phyloP scores from a whole-genome alignment of 352 stramenopile genomes.

The Phytophthora fragariaefolia region DNA sequence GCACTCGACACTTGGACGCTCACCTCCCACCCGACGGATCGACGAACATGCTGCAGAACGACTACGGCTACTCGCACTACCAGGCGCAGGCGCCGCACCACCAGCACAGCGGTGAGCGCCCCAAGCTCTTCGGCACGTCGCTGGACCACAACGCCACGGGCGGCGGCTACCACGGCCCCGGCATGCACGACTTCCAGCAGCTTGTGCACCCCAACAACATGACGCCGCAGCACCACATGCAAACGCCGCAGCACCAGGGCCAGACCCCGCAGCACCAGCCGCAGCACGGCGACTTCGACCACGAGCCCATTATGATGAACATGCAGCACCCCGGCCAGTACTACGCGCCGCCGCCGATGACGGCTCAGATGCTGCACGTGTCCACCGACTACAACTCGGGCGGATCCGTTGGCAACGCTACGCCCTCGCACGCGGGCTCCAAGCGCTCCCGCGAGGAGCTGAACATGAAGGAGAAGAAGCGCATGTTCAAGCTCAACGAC shows the following conservation, averaged over 20 bases:
- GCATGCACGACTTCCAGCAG: constrained; percentile 53
- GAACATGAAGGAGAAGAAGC: constrained; percentile 89
- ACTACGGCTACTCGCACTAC: constrained; percentile 73
- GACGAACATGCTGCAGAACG: constrained; percentile 54
- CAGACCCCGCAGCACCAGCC: constrained; percentile 48
- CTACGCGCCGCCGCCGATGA: constrained; percentile 62
- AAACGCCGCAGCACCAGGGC: constrained; percentile 52
- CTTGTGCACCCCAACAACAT: constrained; percentile 49
- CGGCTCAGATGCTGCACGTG: constrained; percentile 68
- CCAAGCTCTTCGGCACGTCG: constrained; percentile 55
- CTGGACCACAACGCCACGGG: constrained; percentile 37
- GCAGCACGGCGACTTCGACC: constrained; percentile 60
- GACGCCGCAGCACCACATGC: constrained; percentile 52
- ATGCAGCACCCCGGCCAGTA: constrained; percentile 64
- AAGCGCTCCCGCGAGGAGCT: constrained; percentile 82
- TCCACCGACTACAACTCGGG: constrained; percentile 67
- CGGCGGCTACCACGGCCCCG: constrained; percentile 33
- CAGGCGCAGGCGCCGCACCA: constrained; percentile 42
- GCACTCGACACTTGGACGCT: constrained; percentile 8
- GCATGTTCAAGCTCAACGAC: constrained; percentile 90
- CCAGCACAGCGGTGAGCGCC: constrained; percentile 62
- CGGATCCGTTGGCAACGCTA: constrained; percentile 37
- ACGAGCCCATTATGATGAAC: constrained; percentile 79
- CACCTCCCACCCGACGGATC: not conserved
- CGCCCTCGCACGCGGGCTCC: constrained; percentile 41